A percentile compares a stretch with the other conserved stretches of the same genome.
phyloP scores from a whole-genome alignment of 345 rosid species.

The Melaleuca alternifolia region DNA sequence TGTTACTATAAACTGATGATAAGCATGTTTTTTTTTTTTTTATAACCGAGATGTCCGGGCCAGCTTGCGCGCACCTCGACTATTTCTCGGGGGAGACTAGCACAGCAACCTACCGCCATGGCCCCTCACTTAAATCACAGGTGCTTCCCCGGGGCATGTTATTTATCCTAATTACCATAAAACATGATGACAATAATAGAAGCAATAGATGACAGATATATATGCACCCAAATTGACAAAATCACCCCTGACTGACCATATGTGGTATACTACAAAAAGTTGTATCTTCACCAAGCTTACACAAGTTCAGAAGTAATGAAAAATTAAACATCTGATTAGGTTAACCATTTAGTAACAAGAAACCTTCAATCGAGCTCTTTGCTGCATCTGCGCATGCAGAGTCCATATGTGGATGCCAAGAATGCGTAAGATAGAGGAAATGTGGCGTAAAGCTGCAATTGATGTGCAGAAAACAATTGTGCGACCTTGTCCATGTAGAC shows the following conservation, averaged over 20 bases:
- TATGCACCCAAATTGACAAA: not conserved
- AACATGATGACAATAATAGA: not conserved
- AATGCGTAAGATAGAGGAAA: slow-evolving; percentile 60
- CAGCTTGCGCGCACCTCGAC: no score
- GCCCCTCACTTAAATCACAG: no score
- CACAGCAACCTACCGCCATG: no score
- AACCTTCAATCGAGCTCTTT: slow-evolving; percentile 93
- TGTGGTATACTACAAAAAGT: not conserved
- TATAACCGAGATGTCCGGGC: no score
- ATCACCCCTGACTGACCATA: not conserved
- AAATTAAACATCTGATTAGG: not conserved
- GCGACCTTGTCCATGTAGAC: slow-evolving; percentile 90
- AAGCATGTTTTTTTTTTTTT: no score
- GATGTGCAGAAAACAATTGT: slow-evolving; percentile 94
- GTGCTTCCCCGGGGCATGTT: no score
- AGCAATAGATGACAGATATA: not conserved
- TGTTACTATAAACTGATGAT: not conserved
- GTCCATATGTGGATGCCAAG: slow-evolving; percentile 70
- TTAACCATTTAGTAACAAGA: not conserved
- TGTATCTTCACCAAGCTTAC: not conserved
- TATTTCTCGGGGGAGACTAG: no score
- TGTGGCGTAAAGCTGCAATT: slow-evolving; percentile 86
- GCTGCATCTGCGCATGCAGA: slow-evolving; percentile 92
- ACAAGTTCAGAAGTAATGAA: not conserved
- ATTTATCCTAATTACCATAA: not conserved